A percentile compares a stretch with the other conserved stretches of the same genome.
Conservation (phyloP, 805 yeast genomes). For the Wickerhamiella slavikovae region DNA sequence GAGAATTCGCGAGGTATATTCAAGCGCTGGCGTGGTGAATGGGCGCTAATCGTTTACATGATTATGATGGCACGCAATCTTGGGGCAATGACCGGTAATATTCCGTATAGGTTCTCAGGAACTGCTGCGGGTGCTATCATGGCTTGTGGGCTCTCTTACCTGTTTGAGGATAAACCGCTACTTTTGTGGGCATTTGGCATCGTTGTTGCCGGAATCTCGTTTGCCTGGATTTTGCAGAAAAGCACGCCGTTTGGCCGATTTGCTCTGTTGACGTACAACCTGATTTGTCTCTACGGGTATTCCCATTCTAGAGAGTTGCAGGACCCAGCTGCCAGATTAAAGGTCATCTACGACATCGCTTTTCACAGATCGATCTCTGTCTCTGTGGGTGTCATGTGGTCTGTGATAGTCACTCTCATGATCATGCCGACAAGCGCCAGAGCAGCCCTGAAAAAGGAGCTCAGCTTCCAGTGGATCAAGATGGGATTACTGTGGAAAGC, state of each 20-base stretch:
- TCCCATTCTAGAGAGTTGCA: slow-evolving; percentile 40
- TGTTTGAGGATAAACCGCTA: slow-evolving; percentile 33
- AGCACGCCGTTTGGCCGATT: slow-evolving; percentile 25
- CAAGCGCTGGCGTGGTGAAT: slow-evolving; percentile 54
- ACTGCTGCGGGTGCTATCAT: slow-evolving; percentile 48
- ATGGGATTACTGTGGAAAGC: slow-evolving; percentile 67
- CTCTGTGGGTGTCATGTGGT: slow-evolving; percentile 56
- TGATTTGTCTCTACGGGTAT: slow-evolving; percentile 59
- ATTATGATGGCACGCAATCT: slow-evolving; percentile 70
- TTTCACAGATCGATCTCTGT: slow-evolving; percentile 60
- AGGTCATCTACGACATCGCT: slow-evolving; percentile 62
- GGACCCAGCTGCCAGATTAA: slow-evolving; percentile 34
- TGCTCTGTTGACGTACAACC: slow-evolving; percentile 52
- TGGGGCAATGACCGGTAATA: slow-evolving; percentile 70
- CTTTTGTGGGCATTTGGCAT: slow-evolving; percentile 31
- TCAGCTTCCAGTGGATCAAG: slow-evolving; percentile 54
- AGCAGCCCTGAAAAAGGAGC: slow-evolving; percentile 37
- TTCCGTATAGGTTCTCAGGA: slow-evolving; percentile 30
- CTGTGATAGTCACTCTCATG: slow-evolving; percentile 41
- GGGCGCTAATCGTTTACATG: slow-evolving; percentile 67
- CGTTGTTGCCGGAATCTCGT: slow-evolving; percentile 22
- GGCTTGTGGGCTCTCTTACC: slow-evolving; percentile 40
- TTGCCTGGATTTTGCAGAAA: slow-evolving; percentile 32
- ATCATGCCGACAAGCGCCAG: slow-evolving; percentile 64
- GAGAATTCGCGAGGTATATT: slow-evolving; percentile 34